These are phyloP conservation scores for Cucurbita argyrosperma DNA, from an alignment of 306 rosid genomes.

Conservation along the genomic window DNA sequence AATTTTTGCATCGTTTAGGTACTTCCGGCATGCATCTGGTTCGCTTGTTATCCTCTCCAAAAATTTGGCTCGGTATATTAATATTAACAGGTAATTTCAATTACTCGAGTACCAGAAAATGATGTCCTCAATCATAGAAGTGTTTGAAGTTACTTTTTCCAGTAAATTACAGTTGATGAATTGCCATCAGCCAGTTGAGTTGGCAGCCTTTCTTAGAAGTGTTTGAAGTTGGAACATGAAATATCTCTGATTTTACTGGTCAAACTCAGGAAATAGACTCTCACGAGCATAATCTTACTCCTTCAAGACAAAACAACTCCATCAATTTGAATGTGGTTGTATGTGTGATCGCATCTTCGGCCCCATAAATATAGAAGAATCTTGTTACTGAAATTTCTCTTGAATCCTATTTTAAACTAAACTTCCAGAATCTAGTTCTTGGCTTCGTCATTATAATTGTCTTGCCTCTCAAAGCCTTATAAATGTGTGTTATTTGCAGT, in stretches of 20 bases:
- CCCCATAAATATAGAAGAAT: background rate
- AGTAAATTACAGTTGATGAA: too few relatives aligned
- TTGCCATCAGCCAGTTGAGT: too few relatives aligned
- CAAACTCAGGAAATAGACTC: too few relatives aligned
- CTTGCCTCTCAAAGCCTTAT: background rate
- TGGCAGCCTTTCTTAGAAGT: too few relatives aligned
- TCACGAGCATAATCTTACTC: background rate
- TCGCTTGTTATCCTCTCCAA: conserved; percentile 75
- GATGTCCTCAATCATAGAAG: background rate
- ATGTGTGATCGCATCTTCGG: background rate
- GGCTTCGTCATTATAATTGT: background rate
- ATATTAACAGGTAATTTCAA: conserved; percentile 76
- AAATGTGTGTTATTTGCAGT: conserved; percentile 23
- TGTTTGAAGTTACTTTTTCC: too few relatives aligned
- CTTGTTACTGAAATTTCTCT: background rate
- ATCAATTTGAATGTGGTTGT: background rate
- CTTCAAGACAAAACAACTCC: background rate
- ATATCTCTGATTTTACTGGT: too few relatives aligned
- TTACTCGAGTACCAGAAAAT: conserved; percentile 1
- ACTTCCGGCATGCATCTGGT: conserved; percentile 84
- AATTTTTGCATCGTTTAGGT: conserved; percentile 34
- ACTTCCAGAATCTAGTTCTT: background rate
- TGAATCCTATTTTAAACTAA: background rate
- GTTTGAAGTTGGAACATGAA: too few relatives aligned
- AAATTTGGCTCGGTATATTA: conserved; percentile 70